Conservation (phyloP, 768 basidiomycete species). For the Rickenella mellea region DNA sequence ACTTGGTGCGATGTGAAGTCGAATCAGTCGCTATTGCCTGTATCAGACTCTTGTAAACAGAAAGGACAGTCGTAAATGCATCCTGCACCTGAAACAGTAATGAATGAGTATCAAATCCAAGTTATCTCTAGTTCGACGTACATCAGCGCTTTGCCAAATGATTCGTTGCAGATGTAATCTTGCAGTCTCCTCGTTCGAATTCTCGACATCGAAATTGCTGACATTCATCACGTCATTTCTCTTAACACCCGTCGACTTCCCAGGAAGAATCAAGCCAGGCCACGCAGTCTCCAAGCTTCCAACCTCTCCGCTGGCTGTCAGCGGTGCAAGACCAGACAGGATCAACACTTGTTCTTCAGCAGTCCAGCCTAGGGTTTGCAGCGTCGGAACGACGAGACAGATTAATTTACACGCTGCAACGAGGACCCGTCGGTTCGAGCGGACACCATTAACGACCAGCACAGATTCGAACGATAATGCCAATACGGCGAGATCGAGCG, state of each 20-base stretch:
- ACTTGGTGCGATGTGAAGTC: not conserved
- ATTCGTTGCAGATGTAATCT: conserved; percentile 37
- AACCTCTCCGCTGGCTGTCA: conserved; percentile 35
- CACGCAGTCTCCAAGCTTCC: conserved; percentile 19
- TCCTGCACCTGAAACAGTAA: conserved; percentile 41
- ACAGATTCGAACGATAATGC: conserved; percentile 63
- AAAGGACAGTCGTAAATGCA: conserved; percentile 20
- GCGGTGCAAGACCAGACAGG: conserved; percentile 53
- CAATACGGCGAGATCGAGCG: conserved; percentile 59
- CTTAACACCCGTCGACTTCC: conserved; percentile 50
- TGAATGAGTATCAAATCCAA: not conserved
- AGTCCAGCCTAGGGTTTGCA: conserved; percentile 41
- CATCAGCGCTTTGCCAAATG: conserved; percentile 65
- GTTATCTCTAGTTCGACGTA: conserved; percentile 24
- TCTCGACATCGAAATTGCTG: conserved; percentile 6
- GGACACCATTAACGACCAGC: conserved; percentile 55
- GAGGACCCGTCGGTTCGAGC: conserved; percentile 50
- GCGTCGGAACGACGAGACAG: conserved; percentile 26
- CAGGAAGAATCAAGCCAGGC: conserved; percentile 40
- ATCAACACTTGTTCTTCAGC: conserved; percentile 55
- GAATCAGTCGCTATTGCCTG: not conserved
- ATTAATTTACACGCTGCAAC: conserved; percentile 52
- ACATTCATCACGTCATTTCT: conserved; percentile 37
- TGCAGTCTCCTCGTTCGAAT: conserved; percentile 15
- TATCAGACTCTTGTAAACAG: not conserved